A percentile compares a stretch with the other conserved stretches of the same genome.
Evolutionary conservation across 1,139 yeast genomes (phyloP).

Genomic region (Geotrichum fermentans): DNA sequence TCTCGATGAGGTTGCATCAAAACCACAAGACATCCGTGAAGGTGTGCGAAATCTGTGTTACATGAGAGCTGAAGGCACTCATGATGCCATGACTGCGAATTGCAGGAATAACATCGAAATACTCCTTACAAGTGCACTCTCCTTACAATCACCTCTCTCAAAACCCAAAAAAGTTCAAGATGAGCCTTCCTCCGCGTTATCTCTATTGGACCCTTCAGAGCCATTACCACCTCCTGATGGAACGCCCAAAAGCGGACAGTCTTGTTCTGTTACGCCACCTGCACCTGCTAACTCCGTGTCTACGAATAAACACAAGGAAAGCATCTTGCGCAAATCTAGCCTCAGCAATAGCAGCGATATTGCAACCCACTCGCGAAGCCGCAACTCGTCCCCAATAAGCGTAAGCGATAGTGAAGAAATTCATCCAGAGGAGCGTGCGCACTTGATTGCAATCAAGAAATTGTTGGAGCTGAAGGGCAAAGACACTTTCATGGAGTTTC

Average conservation of each 20-base stretch:
- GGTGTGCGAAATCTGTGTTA: conserved; percentile 38
- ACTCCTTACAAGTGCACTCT: conserved; percentile 42
- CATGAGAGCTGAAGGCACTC: conserved; percentile 30
- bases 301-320: neutral
- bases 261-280: neutral
- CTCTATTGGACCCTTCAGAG: neutral
- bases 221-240: neutral
- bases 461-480: conserved; percentile 66
- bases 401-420: neutral
- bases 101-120: conserved; percentile 33
- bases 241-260: too few species aligned
- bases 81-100: conserved; percentile 28
- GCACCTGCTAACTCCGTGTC: neutral
- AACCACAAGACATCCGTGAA: conserved; percentile 31
- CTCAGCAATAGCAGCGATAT: neutral
- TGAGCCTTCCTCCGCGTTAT: neutral
- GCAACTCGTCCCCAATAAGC: neutral
- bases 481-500: conserved; percentile 57
- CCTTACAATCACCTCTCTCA: conserved; percentile 18
- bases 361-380: neutral
- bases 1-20: conserved; percentile 35
- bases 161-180: neutral
- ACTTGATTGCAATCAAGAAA: conserved; percentile 53
- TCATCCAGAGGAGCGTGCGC: conserved; percentile 43
- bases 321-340: neutral